Conservation (phyloP, 441 rosid genomes). For the Pelargonium australe region DNA sequence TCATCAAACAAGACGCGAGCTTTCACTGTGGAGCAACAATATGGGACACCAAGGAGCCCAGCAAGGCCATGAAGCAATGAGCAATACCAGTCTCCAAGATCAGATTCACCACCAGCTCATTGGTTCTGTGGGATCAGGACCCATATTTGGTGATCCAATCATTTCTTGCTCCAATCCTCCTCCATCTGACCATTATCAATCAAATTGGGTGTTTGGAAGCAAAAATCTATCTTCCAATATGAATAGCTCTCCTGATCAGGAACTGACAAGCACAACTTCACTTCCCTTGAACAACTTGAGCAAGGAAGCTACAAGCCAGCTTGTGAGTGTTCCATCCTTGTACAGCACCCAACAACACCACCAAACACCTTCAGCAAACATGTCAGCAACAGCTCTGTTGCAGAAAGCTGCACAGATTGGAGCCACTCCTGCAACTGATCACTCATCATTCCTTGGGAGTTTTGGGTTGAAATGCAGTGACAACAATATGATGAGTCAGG, state of each 20-base stretch:
- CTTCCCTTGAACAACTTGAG: slow-evolving; percentile 26
- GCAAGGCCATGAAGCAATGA: slow-evolving; percentile 33
- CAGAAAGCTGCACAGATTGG: slow-evolving; percentile 62
- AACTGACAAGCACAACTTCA: slow-evolving; percentile 28
- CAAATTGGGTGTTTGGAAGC: slow-evolving; percentile 51
- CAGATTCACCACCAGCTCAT: slow-evolving; percentile 30
- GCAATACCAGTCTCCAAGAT: slow-evolving; percentile 24
- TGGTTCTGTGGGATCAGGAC: slow-evolving; percentile 25
- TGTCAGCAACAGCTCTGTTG: slow-evolving; percentile 52
- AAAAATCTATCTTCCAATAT: slow-evolving; percentile 16
- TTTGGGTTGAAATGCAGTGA: slow-evolving; percentile 37
- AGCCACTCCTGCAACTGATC: slow-evolving; percentile 34
- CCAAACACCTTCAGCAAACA: slow-evolving; percentile 32
- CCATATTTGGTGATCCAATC: slow-evolving; percentile 25
- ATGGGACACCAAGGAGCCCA: slow-evolving; percentile 22
- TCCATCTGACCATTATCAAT: slow-evolving; percentile 23
- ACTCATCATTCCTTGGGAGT: slow-evolving; percentile 43
- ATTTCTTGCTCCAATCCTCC: slow-evolving; percentile 29
- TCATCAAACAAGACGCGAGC: slow-evolving; percentile 41
- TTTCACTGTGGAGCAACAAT: slow-evolving; percentile 48
- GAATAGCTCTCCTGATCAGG: slow-evolving; percentile 11
- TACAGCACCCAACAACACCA: slow-evolving; percentile 53
- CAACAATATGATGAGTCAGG: slow-evolving; percentile 5
- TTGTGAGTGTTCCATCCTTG: slow-evolving; percentile 59
- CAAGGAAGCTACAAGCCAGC: slow-evolving; percentile 23